These are phyloP conservation scores for Penstemon barbatus DNA, from an alignment of 257 asterid genomes.

Conservation along the genomic window DNA sequence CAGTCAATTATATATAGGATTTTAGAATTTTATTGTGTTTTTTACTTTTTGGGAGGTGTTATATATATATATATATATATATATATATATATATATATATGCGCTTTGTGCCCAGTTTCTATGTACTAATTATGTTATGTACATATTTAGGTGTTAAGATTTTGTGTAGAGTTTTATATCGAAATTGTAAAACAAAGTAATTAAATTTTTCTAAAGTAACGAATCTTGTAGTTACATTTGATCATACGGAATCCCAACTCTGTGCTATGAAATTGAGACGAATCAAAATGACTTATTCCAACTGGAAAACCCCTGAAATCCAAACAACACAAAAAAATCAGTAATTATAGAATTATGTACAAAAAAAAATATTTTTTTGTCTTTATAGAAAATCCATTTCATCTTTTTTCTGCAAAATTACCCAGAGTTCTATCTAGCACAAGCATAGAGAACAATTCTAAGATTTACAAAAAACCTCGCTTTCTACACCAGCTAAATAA, in stretches of 20 bases:
- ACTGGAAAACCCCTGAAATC: constrained; percentile 70
- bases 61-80: no score
- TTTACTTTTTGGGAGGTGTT: background rate
- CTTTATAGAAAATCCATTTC: constrained; percentile 11
- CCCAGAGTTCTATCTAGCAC: constrained; percentile 99
- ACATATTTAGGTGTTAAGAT: no score
- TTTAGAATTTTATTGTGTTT: background rate
- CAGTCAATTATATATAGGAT: background rate
- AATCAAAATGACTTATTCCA: no score
- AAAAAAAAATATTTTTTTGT: constrained; percentile 6
- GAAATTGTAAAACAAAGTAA: no score
- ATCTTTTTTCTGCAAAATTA: constrained; percentile 30
- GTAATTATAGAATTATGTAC: constrained; percentile 1
- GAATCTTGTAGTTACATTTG: no score
- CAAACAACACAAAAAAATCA: constrained; percentile 23
- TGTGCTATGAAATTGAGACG: no score
- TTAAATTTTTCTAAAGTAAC: no score
- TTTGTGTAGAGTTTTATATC: no score
- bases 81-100: no score
- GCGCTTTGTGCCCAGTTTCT: no score
- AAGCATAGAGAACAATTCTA: constrained; percentile 95
- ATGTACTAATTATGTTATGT: no score
- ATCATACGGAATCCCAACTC: no score
- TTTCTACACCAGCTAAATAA: constrained; percentile 75
- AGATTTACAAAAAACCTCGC: constrained; percentile 87